These are phyloP conservation scores for Avena atlantica DNA, from an alignment of 176 grass and related monocot species.

Conservation along the genomic window DNA sequence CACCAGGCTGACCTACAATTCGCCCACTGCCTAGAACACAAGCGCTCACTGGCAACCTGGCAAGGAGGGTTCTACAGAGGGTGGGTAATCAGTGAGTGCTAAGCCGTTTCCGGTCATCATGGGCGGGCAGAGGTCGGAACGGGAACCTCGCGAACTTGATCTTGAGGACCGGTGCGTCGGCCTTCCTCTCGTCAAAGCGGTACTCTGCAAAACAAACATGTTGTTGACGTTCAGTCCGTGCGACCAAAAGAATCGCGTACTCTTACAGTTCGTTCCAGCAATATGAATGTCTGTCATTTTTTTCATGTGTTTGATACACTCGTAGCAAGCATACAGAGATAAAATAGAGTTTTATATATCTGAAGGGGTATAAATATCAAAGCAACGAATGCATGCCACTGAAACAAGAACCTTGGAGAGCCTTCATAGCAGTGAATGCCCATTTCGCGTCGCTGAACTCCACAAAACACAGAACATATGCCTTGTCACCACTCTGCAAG, in stretches of 20 bases:
- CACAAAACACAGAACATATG: conserved; percentile 86
- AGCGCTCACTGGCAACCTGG: not conserved
- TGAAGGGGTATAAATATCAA: conserved; percentile 34
- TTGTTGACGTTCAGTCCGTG: conserved; percentile 25
- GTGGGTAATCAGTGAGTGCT: not conserved
- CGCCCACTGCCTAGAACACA: not conserved
- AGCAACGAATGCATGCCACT: not conserved
- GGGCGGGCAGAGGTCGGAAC: conserved; percentile 47
- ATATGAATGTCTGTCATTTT: not conserved
- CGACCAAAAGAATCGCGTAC: not conserved
- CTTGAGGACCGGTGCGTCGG: conserved; percentile 42
- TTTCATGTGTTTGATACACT: not conserved
- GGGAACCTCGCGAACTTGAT: conserved; percentile 84
- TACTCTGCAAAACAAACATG: conserved; percentile 60
- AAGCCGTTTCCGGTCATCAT: conserved; percentile 7
- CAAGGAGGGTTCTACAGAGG: not conserved
- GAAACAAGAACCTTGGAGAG: conserved; percentile 67
- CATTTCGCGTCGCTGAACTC: conserved; percentile 70
- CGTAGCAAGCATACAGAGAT: not conserved
- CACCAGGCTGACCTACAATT: conserved; percentile 1
- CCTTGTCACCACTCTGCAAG: conserved; percentile 78
- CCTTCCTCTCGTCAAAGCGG: conserved; percentile 72
- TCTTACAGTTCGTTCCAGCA: not conserved
- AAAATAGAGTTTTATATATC: not conserved
- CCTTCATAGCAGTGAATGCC: conserved; percentile 54